Conservation (phyloP, 768 basidiomycete genomes). For the Panus rudis region DNA sequence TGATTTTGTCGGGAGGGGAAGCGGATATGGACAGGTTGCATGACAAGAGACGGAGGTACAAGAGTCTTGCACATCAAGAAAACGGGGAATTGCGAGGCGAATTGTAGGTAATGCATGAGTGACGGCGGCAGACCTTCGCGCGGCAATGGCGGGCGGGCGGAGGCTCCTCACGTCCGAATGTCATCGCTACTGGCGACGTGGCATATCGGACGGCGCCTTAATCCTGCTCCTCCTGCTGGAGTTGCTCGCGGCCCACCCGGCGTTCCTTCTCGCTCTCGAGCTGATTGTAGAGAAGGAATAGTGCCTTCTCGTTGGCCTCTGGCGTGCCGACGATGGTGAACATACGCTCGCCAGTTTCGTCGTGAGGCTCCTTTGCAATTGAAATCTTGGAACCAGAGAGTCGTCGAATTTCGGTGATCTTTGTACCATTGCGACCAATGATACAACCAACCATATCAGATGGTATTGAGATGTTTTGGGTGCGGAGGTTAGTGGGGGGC, state of each 20-base stretch:
- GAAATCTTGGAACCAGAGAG: constrained; percentile 97
- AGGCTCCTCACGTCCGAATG: too few species aligned
- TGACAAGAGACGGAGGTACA: too few species aligned
- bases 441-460: constrained; percentile 98
- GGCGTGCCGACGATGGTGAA: constrained; percentile 97
- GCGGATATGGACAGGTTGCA: too few species aligned
- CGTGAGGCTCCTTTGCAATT: constrained; percentile 98
- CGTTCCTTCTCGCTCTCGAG: constrained; percentile 95
- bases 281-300: constrained; percentile 96
- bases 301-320: constrained; percentile 94
- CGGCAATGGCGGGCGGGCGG: too few species aligned
- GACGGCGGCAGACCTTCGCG: too few species aligned
- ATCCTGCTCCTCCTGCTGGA: constrained; percentile 59
- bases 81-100: too few species aligned
- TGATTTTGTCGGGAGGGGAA: too few species aligned
- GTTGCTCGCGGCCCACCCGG: constrained; percentile 77
- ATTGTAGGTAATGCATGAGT: too few species aligned
- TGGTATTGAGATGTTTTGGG: constrained; percentile 98
- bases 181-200: too few species aligned
- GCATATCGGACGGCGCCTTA: too few species aligned
- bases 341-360: constrained; percentile 99
- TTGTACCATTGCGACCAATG: constrained; percentile 94
- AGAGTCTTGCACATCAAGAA: too few species aligned
- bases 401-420: constrained; percentile 98
- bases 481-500: constrained; percentile 72